Percentiles rank a stretch among this genome's conserved stretches.
These are phyloP conservation scores for Tuber brumale DNA, from an alignment of 495 filamentous ascomycete genomes.

Conservation along the genomic window DNA sequence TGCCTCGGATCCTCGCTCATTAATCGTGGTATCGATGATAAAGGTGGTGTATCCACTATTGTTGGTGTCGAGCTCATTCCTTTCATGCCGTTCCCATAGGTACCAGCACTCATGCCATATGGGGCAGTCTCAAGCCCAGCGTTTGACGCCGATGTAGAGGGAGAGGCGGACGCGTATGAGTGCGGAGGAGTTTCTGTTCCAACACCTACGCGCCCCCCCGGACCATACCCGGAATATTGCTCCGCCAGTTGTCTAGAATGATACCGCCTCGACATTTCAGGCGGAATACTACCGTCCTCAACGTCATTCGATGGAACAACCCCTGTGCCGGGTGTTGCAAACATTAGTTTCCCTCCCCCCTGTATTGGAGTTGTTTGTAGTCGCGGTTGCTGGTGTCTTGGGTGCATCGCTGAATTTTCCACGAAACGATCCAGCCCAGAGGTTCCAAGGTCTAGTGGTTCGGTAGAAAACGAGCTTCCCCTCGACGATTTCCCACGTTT, in stretches of 20 bases:
- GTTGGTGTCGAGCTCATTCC: slow-evolving; percentile 28
- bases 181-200: slow-evolving; percentile 25
- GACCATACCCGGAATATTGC: slow-evolving; percentile 23
- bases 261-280: slow-evolving; percentile 17
- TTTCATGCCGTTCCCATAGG: slow-evolving; percentile 19
- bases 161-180: slow-evolving; percentile 28
- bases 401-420: slow-evolving; percentile 16
- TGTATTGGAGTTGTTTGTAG: slow-evolving; percentile 21
- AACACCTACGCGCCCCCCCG: slow-evolving; percentile 15
- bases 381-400: slow-evolving; percentile 21
- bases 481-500: slow-evolving; percentile 39
- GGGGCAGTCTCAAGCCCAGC: slow-evolving; percentile 17
- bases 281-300: slow-evolving; percentile 15
- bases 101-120: slow-evolving; percentile 11
- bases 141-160: slow-evolving; percentile 29
- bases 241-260: slow-evolving; percentile 17
- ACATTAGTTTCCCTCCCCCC: slow-evolving; percentile 20
- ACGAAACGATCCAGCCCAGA: slow-evolving; percentile 16
- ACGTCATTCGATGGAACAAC: slow-evolving; percentile 11
- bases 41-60: slow-evolving; percentile 26
- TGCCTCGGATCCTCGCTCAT: slow-evolving; percentile 38
- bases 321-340: slow-evolving; percentile 20
- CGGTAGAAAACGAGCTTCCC: slow-evolving; percentile 32
- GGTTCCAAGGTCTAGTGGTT: slow-evolving; percentile 22
- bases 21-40: slow-evolving; percentile 21